Conservation (phyloP, 192 early-diverging fungal species). For the Podila horticola region DNA sequence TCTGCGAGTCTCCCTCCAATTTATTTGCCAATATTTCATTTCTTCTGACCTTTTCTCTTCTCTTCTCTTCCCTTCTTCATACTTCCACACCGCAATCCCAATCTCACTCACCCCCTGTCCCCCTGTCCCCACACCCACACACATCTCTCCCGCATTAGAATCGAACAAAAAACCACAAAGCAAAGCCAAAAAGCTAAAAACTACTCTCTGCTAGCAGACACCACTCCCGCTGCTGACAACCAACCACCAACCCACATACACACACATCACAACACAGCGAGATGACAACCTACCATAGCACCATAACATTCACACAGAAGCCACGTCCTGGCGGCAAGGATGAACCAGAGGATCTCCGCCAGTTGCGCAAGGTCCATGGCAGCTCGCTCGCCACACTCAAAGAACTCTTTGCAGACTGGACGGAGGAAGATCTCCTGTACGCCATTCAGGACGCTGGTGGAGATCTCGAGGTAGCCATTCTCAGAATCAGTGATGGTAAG, state of each 20-base stretch:
- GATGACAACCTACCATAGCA: constrained; percentile 32
- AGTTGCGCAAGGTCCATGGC: constrained; percentile 70
- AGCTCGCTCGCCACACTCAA: constrained; percentile 67
- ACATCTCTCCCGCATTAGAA: not conserved
- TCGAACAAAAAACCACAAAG: not conserved
- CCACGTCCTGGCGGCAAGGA: constrained; percentile 48
- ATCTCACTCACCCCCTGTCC: not conserved
- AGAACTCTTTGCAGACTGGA: constrained; percentile 86
- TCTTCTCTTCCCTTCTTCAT: not conserved
- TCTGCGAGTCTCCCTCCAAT: not conserved
- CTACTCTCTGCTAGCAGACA: not conserved
- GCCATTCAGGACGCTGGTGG: constrained; percentile 88
- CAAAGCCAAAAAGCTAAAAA: not conserved
- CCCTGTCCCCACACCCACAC: not conserved
- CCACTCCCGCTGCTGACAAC: not conserved
- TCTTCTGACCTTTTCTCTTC: not conserved
- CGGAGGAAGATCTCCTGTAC: constrained; percentile 87
- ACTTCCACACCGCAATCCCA: not conserved
- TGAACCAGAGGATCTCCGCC: constrained; percentile 69
- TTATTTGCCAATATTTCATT: not conserved
- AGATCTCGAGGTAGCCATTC: constrained; percentile 83
- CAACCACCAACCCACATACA: not conserved
- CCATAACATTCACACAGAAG: constrained; percentile 22
- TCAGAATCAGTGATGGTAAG: constrained; percentile 84
- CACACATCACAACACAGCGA: constrained; percentile 5